Evolutionary conservation across 768 basidiomycete genomes (phyloP).

Genomic region (Tylopilus rubrobrunneus): DNA sequence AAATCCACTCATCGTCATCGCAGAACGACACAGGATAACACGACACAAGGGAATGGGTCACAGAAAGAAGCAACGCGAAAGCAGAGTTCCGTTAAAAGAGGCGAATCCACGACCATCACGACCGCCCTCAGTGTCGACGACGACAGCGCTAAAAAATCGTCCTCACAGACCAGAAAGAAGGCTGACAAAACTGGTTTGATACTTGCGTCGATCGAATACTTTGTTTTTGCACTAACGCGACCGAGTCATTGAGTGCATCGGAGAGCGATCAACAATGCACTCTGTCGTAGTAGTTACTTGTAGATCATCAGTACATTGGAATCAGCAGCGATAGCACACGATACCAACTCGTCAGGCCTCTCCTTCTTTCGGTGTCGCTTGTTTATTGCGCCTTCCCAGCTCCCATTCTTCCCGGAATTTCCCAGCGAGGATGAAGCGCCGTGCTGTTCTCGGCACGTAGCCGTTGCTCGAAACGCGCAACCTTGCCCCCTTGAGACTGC

Average conservation of each 20-base stretch:
- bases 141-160: neutral
- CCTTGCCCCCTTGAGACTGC: slow-evolving; percentile 57
- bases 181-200: slow-evolving; percentile 57
- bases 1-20: neutral
- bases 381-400: slow-evolving; percentile 26
- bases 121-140: slow-evolving; percentile 22
- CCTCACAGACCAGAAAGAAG: slow-evolving; percentile 23
- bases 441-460: slow-evolving; percentile 47
- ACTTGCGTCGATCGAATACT: slow-evolving; percentile 62
- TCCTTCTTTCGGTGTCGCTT: slow-evolving; percentile 24
- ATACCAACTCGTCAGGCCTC: slow-evolving; percentile 32
- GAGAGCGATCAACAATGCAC: neutral
- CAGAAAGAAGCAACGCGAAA: neutral
- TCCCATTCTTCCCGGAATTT: slow-evolving; percentile 56
- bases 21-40: neutral
- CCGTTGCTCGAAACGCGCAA: slow-evolving; percentile 58
- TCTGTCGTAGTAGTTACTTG: slow-evolving; percentile 8
- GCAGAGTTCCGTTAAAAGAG: neutral
- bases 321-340: neutral
- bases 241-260: slow-evolving; percentile 18
- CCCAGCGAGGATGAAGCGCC: slow-evolving; percentile 55
- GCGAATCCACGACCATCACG: slow-evolving; percentile 12
- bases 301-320: slow-evolving; percentile 17
- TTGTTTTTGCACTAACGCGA: slow-evolving; percentile 35
- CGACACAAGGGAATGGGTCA: neutral